Evolutionary conservation across 2,329 filamentous ascomycete genomes (phyloP), one percentile per base, ranked within the genome.

Genomic region (Raffaelea albimanens): DNA sequence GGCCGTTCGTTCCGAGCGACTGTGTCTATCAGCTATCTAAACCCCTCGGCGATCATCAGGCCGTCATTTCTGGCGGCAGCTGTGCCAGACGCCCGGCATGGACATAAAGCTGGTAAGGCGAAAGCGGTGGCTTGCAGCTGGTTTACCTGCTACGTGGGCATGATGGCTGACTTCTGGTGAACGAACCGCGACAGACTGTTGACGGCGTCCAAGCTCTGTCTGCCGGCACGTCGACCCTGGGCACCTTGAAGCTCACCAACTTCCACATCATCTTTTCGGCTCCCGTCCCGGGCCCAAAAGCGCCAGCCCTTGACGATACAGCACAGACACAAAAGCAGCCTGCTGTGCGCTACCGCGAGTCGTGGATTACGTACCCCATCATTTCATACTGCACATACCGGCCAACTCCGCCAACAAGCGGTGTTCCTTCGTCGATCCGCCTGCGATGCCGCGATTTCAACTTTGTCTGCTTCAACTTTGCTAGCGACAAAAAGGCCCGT

Each of bases 281-380:
- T 39, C 71, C 67, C 2, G 39, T 60, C 59, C 43, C 66, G 60
- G 42, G 62, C 59, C 54, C 57, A 56, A 48, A 66, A 45, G 46
- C 55, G 14, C 57, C 59, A 20, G 56, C 59, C 8, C 53, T 54
- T 33, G 40, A 22, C 13, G 29, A 45, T 20, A 33, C 43, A 5
- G 5, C 50, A 23, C 33, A 44, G 10, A 9, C 50, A 14, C 45
- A 50, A 7, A 55, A 57, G 18, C 52, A 60, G 9, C 41, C 48
- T 16, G 33, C 44, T 1, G 44, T 46, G 54, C 63, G 62, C 31
- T 53, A 62, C 40, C 66, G 82, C 61, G 87, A 95, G 65, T 79
- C 86, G 61, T 98, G 91, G 87, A 87, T 97, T 47, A 90, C 93
- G 16, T 98, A 90, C 65, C 90, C 91, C 21, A 90, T 97, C 66